Conservation (phyloP, 2,329 filamentous ascomycete species). For the Sporothrix protearum region DNA sequence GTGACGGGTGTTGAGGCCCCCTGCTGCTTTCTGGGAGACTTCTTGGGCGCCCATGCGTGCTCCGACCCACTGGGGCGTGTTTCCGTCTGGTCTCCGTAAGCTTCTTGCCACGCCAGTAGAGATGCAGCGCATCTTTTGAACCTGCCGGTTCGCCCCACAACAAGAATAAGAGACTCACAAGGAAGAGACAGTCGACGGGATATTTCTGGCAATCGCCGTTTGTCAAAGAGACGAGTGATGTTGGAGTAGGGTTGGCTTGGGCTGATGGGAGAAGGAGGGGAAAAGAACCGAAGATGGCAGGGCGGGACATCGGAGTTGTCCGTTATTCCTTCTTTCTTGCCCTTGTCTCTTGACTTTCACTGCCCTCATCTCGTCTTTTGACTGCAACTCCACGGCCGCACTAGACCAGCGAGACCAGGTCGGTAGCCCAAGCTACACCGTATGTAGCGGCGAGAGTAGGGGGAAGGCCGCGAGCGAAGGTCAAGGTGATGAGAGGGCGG, state of each 20-base stretch:
- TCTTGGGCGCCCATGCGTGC: not conserved
- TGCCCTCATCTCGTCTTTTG: not conserved
- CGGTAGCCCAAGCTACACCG: conserved; percentile 1
- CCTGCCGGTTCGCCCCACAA: not conserved
- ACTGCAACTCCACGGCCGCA: conserved; percentile 3
- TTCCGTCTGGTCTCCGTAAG: not conserved
- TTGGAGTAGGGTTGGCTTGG: not conserved
- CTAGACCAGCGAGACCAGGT: conserved; percentile 1
- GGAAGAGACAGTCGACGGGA: not conserved
- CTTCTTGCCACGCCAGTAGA: not conserved
- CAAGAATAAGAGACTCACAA: not conserved
- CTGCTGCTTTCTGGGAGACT: not conserved
- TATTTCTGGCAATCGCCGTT: conserved; percentile 5
- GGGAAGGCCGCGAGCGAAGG: not conserved
- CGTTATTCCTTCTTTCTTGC: not conserved
- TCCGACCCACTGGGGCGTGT: conserved; percentile 22
- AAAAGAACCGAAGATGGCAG: not conserved
- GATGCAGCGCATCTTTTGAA: not conserved
- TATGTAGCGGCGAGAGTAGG: not conserved
- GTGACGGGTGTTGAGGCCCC: conserved; percentile 8
- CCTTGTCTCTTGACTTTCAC: not conserved
- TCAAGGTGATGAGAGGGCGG: conserved; percentile 2
- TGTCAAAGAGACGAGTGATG: not conserved
- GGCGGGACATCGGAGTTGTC: not conserved
- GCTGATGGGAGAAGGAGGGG: not conserved